A percentile compares a stretch with the other conserved stretches of the same genome.
Conservation (phyloP, 2,329 filamentous ascomycete species). For the Penicillium concentricum region DNA sequence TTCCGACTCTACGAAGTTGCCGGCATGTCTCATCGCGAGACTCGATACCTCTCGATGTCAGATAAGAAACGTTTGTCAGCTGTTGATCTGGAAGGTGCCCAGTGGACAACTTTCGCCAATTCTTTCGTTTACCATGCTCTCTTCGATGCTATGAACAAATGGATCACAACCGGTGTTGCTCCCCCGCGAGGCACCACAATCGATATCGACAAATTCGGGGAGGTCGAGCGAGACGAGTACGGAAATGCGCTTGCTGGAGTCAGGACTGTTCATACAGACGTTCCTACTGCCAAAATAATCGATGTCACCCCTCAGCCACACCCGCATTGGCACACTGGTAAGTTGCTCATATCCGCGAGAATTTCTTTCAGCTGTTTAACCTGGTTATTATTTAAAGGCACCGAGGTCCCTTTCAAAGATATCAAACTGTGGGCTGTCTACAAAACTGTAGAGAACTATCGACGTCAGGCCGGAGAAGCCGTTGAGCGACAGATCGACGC, state of each 20-base stretch:
- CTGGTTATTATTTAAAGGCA: neutral
- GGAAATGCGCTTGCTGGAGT: neutral
- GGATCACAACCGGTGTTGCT: neutral
- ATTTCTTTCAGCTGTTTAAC: neutral
- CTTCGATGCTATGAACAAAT: slow-evolving; percentile 3
- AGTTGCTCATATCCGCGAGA: neutral
- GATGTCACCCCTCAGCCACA: neutral
- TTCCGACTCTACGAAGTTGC: slow-evolving; percentile 5
- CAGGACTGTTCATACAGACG: slow-evolving; percentile 4
- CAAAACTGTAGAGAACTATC: neutral
- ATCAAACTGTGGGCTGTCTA: neutral
- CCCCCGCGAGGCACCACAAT: neutral
- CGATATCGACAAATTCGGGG: neutral
- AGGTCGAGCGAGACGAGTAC: neutral
- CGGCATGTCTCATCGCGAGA: slow-evolving; percentile 1
- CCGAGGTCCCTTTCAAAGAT: neutral
- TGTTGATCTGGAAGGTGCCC: neutral
- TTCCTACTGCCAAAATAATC: neutral
- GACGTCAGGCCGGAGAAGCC: neutral
- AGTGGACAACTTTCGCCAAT: neutral
- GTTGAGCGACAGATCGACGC: neutral
- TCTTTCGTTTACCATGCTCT: slow-evolving; percentile 1
- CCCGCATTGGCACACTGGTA: slow-evolving; percentile 1
- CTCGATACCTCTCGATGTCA: neutral
- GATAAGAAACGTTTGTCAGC: neutral